Percentiles rank a stretch among this genome's conserved stretches.
These are phyloP conservation scores for Calendula officinalis DNA, from an alignment of 129 eudicot genomes.

Conservation along the genomic window DNA sequence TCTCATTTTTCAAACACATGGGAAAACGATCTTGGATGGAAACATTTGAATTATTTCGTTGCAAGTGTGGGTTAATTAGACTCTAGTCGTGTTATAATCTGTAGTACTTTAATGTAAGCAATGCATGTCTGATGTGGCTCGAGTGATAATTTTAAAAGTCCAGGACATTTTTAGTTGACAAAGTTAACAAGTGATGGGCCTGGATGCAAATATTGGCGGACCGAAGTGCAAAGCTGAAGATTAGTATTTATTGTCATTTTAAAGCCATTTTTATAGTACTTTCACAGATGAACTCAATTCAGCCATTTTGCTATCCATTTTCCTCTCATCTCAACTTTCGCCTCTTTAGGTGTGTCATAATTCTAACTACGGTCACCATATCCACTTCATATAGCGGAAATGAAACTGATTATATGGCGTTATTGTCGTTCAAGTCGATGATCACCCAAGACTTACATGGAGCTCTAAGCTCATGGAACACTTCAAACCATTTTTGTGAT, in stretches of 20 bases:
- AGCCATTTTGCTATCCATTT: background rate
- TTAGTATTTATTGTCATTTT: too few species aligned
- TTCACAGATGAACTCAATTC: background rate
- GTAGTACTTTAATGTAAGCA: too few species aligned
- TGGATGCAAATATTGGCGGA: too few species aligned
- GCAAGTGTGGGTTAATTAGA: too few species aligned
- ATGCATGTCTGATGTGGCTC: too few species aligned
- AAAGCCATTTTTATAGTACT: background rate
- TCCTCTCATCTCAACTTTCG: background rate
- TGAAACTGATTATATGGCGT: constrained; percentile 30
- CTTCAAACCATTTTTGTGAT: constrained; percentile 32
- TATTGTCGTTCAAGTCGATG: constrained; percentile 36
- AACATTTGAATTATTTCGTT: background rate
- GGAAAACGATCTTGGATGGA: background rate
- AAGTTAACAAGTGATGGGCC: too few species aligned
- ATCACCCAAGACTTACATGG: constrained; percentile 32
- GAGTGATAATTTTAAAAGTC: too few species aligned
- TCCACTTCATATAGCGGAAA: constrained; percentile 11
- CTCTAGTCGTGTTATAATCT: too few species aligned
- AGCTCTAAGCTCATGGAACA: constrained; percentile 39
- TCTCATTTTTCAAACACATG: background rate
- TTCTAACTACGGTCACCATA: background rate
- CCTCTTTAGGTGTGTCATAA: background rate
- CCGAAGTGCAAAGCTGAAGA: too few species aligned
- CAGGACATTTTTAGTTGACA: too few species aligned